Conservation (phyloP, 2,329 filamentous ascomycete genomes). For the Paecilomyces sp. region DNA sequence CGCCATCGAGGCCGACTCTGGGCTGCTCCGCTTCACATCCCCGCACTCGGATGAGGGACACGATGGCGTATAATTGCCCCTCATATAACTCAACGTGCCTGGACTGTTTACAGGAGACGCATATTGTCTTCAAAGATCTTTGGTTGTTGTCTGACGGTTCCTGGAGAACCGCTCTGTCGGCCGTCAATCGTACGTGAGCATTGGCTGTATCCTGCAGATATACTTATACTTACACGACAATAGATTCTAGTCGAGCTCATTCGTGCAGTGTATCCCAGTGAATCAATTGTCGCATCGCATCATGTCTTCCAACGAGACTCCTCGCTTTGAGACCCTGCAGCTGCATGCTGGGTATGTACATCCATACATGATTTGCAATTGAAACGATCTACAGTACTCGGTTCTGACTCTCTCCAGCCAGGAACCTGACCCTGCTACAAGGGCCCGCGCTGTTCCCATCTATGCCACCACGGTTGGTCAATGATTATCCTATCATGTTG, state of each 20-base stretch:
- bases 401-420: slow-evolving; percentile 50
- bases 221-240: background rate
- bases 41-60: background rate
- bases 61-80: background rate
- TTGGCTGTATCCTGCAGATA: background rate
- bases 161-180: background rate
- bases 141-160: background rate
- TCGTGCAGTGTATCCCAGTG: background rate
- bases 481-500: background rate
- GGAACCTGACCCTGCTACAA: slow-evolving; percentile 70
- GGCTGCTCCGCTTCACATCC: background rate
- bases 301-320: slow-evolving; percentile 29
- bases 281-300: slow-evolving; percentile 1
- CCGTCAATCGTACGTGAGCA: background rate
- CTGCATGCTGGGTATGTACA: slow-evolving; percentile 66
- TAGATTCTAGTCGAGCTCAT: background rate
- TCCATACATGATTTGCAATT: background rate
- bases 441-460: slow-evolving; percentile 87
- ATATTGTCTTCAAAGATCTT: background rate
- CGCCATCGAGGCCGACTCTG: background rate
- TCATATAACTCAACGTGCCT: background rate
- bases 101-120: background rate
- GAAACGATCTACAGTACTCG: background rate
- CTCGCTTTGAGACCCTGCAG: slow-evolving; percentile 75
- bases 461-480: slow-evolving; percentile 72